phyloP scores from a whole-genome alignment of 2,329 filamentous ascomycete genomes.

The Colletotrichum scovillei region DNA sequence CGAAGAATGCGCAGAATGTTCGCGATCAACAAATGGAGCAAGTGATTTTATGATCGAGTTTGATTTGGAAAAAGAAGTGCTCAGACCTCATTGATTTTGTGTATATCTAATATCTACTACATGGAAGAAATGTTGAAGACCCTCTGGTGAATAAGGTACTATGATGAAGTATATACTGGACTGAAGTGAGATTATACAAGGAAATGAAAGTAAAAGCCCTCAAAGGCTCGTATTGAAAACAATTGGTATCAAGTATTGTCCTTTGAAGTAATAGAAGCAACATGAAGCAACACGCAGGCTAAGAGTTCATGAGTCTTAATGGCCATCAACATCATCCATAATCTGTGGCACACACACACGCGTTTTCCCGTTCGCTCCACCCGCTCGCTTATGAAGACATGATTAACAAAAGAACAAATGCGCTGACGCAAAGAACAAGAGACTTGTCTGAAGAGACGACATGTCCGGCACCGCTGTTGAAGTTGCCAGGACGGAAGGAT shows the following conservation, averaged over 20 bases:
- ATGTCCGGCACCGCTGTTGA: conserved; percentile 26
- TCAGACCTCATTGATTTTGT: not conserved
- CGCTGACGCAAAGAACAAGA: not conserved
- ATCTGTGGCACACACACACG: not conserved
- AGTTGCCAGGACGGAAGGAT: conserved; percentile 1
- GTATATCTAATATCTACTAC: not conserved
- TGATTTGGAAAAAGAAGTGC: not conserved
- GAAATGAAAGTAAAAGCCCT: not conserved
- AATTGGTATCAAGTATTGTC: not conserved
- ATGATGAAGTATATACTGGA: not conserved
- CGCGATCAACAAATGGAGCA: not conserved
- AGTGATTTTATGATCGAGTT: not conserved
- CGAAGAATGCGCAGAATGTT: not conserved
- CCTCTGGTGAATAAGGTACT: not conserved
- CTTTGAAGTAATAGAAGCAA: not conserved
- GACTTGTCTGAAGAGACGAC: conserved; percentile 16
- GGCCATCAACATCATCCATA: not conserved
- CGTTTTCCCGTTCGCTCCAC: too few relatives aligned
- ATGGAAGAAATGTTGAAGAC: not conserved
- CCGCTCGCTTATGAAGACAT: conserved; percentile 2
- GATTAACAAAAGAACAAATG: conserved; percentile 18
- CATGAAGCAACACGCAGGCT: not conserved
- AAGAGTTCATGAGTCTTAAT: not conserved
- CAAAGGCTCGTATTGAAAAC: not conserved
- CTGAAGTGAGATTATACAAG: not conserved